Percentiles rank a stretch among this genome's conserved stretches.
These are phyloP conservation scores for Aspergillus ochraceoroseus DNA, from an alignment of 2,329 filamentous ascomycete genomes.

Conservation along the genomic window DNA sequence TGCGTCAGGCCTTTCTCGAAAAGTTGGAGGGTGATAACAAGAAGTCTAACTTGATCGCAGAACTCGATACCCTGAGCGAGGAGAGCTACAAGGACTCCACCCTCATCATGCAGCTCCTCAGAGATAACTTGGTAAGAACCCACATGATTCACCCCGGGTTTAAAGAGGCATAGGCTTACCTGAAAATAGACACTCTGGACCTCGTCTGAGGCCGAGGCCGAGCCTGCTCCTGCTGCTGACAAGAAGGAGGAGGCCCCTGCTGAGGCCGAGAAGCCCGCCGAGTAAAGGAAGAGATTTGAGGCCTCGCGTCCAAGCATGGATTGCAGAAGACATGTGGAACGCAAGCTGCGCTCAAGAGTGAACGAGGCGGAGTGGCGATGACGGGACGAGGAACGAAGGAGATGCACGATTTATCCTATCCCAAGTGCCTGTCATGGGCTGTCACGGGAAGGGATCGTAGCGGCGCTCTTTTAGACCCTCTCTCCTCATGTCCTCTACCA, in stretches of 20 bases:
- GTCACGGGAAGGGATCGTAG: too few species aligned
- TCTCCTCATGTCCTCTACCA: too few species aligned
- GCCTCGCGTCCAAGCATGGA: conserved; percentile 27
- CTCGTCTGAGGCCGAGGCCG: conserved; percentile 95
- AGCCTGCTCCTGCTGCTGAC: conserved; percentile 59
- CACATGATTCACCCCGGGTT: conserved; percentile 14
- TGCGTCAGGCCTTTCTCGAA: background rate
- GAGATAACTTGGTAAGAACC: conserved; percentile 87
- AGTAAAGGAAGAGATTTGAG: conserved; percentile 41
- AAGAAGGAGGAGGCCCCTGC: conserved; percentile 44
- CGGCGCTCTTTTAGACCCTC: background rate
- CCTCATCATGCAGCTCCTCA: conserved; percentile 96
- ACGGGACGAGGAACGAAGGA: conserved; percentile 4
- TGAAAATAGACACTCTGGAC: conserved; percentile 91
- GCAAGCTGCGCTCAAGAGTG: conserved; percentile 11
- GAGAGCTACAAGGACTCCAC: conserved; percentile 99
- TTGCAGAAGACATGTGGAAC: conserved; percentile 8
- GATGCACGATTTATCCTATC: conserved; percentile 3
- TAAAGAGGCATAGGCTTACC: conserved; percentile 27
- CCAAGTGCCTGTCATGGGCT: background rate
- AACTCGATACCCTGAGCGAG: conserved; percentile 94
- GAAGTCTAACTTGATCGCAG: conserved; percentile 45
- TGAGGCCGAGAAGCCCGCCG: conserved; percentile 43
- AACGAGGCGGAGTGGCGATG: conserved; percentile 10
- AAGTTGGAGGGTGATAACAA: conserved; percentile 8